Base-by-base conservation (phyloP, 768 basidiomycete species). In the Leucosporidium yakuticum region DNA sequence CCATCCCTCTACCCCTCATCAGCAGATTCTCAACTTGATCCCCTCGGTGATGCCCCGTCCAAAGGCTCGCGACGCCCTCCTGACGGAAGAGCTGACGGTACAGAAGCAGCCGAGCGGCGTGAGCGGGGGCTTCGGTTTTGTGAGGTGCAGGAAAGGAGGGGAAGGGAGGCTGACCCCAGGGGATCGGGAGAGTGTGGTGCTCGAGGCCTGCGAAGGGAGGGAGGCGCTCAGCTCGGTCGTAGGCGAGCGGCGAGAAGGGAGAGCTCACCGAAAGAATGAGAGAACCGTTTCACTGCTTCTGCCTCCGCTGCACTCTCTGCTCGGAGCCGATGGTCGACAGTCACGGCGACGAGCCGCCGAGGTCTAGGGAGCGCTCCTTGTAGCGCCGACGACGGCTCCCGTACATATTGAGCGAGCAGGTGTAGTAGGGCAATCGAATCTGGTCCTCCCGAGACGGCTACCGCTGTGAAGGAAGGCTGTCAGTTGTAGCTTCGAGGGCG, bases 21-120 rank as follows among this genome's bases (percentile, higher is more conserved):
- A 58, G 34, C 34, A 36, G 17, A 36, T 58, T 58, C 57, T 58
- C 57, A 21, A 39, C 57, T n/a, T 58, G 57, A 39, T 58, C 57
- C 17, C 32, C 57, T 21, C 57, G 34, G 25, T 58, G 57, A 25
- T 58, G 57, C 17, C 34, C 57, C 57, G 39, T 58, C 57, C 57
- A 58, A 11, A 58, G 36, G 12, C 31, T 58, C 12, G 23, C 57
- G 7, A 58, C n/a, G 9, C 34, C 7, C 34, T 58, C 36, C 34
- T 36, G 23, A 8, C 23, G 21, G 23, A 58, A 36, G 17, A 58
- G 25, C 23, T 36, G 31, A 12, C 39, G 57, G 36, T n/a, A 39
- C 4, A 58, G 57, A 11, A 23, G n/a, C 11, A 58, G 29, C 0
- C 57, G 57, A 1, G 57, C 57, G 36, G 8, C 11, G 12, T 36